Evolutionary conservation across 2,329 filamentous ascomycete species (phyloP), one percentile per base, ranked within the genome.

Genomic region (Alternaria postmessia): DNA sequence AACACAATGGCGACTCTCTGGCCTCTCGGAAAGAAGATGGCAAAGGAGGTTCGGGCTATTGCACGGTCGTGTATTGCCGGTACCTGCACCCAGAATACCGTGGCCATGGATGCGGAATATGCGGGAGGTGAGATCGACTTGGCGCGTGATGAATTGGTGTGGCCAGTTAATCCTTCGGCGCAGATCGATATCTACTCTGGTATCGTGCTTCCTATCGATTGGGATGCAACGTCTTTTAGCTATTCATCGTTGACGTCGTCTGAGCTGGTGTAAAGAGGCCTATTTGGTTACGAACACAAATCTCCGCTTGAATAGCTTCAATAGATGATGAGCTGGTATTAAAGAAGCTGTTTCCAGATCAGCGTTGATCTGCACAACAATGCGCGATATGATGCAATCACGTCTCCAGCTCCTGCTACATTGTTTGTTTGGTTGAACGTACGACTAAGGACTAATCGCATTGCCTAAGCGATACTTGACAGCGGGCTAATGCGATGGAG

Each of bases 1-100:
- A 89, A 88, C 67, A 68, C 87, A 22, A 81, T 94, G 16, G 88
- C 87, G 22, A 80, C 82, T 6, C 86, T 91, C 8, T 95, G 91
- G 92, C 85, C 86, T 48, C 87, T 92, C 16, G 90, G 90, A 1
- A 85, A 83, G 48, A 85, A 83, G 14, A 91, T 92, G n/a, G 86
- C 89, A 61, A 85, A 83, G 12, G 91, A 95, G 74, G 88, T 96
- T 20, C 89, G 88, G 70, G 86, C 85, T 7, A 89, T 94, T 28
- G 91, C 92, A 18, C 87, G 90, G 69, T 88, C 91, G 67, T 89
- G 93, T 22, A 78, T 85, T 18, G 41, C 41, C 24, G 30, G 26
- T 54, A 39, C 63, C 9, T 47, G 56, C n/a, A 46, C 59, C 12
- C 61, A 66, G 32, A 66, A 53, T 34, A 62, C 52, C 11, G 39